Percentiles rank a stretch among this genome's conserved stretches.
Evolutionary conservation across 257 asterid genomes (phyloP).

Genomic region (Cruciata laevipes): DNA sequence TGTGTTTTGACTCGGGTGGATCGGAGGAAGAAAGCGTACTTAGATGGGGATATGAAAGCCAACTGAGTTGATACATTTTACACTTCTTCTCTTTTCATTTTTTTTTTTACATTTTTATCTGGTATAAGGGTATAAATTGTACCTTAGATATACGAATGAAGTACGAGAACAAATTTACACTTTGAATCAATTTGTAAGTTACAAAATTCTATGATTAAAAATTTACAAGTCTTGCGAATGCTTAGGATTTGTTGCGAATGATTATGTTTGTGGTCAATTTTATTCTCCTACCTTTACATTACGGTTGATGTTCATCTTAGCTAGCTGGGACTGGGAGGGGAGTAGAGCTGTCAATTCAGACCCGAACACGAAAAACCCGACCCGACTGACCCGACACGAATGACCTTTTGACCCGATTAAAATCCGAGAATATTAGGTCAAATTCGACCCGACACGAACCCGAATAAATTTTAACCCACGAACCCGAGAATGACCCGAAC

Average conservation of each 20-base stretch:
- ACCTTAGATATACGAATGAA: background rate
- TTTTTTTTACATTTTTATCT: background rate
- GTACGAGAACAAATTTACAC: background rate
- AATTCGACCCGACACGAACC: too few species aligned
- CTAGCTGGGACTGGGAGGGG: too few species aligned
- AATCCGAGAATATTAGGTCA: too few species aligned
- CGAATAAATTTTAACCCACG: too few species aligned
- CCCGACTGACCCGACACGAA: too few species aligned
- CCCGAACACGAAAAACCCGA: too few species aligned
- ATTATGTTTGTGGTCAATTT: too few species aligned
- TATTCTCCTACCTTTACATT: too few species aligned
- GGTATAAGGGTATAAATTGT: constrained; percentile 2
- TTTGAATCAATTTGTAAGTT: background rate
- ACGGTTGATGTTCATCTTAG: too few species aligned
- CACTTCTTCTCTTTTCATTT: background rate
- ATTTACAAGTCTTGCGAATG: background rate
- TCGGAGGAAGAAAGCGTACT: constrained; percentile 69
- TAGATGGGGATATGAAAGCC: constrained; percentile 64
- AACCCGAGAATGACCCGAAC: too few species aligned
- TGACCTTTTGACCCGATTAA: too few species aligned
- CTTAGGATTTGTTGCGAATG: background rate
- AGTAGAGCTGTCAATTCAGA: too few species aligned
- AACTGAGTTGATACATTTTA: constrained; percentile 34
- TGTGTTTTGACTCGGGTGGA: constrained; percentile 58
- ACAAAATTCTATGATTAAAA: background rate